Evolutionary conservation across 2,329 filamentous ascomycete species (phyloP), one percentile per base, ranked within the genome.

Genomic region (Xylariaceae sp.): DNA sequence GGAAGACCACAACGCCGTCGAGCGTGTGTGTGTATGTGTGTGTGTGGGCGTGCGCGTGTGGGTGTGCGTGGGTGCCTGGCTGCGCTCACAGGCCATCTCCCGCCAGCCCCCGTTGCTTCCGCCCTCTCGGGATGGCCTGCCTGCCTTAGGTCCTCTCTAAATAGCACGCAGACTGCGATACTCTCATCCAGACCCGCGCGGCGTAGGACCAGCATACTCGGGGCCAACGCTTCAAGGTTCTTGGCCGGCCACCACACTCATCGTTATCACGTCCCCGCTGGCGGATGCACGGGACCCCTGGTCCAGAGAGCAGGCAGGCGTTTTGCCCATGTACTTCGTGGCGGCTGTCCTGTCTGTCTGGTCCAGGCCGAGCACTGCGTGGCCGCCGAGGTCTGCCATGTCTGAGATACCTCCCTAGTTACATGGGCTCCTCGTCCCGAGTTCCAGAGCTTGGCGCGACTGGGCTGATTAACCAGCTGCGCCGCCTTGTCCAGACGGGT

Each of bases 381-480:
- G 44, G 35, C 43, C 37, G 40, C 40, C 38, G 42, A 35, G 30
- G 36, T 39, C 33, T 38, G 35, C 36, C 40, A 39, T 50, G 43
- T 50, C 45, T 47, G 35, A 48, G 46, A 46, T 52, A 45, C 46
- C 43, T 46, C 39, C 40, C 42, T 48, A 36, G 38, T 30, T 40
- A 45, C 45, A 43, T 40, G 23, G 33, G 32, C 37, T 36, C 36
- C 39, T 40, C 41, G 35, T 42, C 42, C 44, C 43, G 45, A 43
- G 31, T 42, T 41, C 38, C 29, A 39, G 37, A 19, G 10, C 37
- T 42, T 41, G 42, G 43, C 43, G 43, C 38, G 33, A 44, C 39
- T 40, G 43, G 42, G 38, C 36, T 41, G 31, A 37, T 37, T 41
- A 35, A 35, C 32, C 39, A 37, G 38, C 35, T 49, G 43, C 42